Evolutionary conservation across 768 basidiomycete species (phyloP).

Genomic region (Lyophyllum decastes): DNA sequence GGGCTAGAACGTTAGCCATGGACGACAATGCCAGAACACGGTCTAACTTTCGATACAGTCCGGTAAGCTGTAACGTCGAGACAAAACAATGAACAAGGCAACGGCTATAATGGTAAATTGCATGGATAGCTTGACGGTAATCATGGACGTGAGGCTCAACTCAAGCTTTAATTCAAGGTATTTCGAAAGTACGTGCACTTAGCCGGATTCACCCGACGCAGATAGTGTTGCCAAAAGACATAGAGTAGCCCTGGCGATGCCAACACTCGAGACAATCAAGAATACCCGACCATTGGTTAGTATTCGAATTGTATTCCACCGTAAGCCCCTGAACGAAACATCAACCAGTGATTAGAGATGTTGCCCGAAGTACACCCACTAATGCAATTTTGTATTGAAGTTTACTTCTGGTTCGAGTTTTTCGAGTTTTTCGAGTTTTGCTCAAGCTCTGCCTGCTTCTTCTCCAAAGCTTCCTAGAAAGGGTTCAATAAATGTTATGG

Average conservation of each 20-base stretch:
- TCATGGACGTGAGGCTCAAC: not conserved
- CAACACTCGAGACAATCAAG: too few species aligned
- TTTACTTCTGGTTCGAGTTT: not conserved
- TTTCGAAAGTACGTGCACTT: not conserved
- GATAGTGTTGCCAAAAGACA: not conserved
- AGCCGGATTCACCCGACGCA: not conserved
- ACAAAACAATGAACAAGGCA: too few species aligned
- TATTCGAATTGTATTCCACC: not conserved
- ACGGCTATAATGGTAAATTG: too few species aligned
- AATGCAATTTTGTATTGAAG: not conserved
- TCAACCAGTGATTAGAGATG: not conserved
- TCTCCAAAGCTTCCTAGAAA: slow-evolving; percentile 24
- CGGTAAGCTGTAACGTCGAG: too few species aligned
- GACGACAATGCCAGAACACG: too few species aligned
- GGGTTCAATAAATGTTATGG: not conserved
- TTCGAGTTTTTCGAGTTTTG: slow-evolving; percentile 13
- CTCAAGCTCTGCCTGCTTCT: slow-evolving; percentile 23
- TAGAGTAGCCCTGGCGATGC: too few species aligned
- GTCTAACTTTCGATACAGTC: too few species aligned
- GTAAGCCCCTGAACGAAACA: not conserved
- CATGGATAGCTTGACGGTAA: too few species aligned
- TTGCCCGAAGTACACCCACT: not conserved
- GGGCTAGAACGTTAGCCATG: not conserved
- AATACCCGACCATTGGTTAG: not conserved
- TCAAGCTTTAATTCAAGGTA: not conserved